Evolutionary conservation across 345 rosid genomes (phyloP).

Genomic region (Salix brachista): DNA sequence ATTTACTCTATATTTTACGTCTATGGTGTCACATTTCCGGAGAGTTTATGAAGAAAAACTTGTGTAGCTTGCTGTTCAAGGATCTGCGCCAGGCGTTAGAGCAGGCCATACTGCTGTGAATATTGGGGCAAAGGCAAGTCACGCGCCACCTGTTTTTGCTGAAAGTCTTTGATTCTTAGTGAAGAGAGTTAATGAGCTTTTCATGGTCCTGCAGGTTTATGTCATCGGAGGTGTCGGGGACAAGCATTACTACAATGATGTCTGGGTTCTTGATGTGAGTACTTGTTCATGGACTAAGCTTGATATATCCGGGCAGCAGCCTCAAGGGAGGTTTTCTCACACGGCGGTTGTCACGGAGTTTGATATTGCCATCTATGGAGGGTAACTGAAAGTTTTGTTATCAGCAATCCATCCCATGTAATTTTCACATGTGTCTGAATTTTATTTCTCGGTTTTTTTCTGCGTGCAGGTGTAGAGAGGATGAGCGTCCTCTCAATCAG

Average conservation of each 20-base stretch:
- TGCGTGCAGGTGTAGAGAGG: constrained; percentile 58
- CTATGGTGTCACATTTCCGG: neutral
- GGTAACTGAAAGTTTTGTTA: constrained; percentile 29
- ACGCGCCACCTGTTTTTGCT: neutral
- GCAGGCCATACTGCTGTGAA: constrained; percentile 71
- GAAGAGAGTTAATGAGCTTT: neutral
- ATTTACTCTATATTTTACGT: neutral
- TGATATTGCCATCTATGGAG: constrained; percentile 59
- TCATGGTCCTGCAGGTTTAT: constrained; percentile 40
- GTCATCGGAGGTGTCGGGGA: constrained; percentile 73
- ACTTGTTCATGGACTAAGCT: constrained; percentile 48
- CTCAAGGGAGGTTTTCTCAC: constrained; percentile 79
- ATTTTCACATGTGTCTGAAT: neutral
- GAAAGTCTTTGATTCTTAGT: neutral
- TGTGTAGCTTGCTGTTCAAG: constrained; percentile 44
- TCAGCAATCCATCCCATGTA: neutral
- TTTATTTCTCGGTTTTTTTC: neutral
- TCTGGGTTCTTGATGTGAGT: constrained; percentile 54
- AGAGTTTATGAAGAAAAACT: neutral
- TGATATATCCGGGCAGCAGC: constrained; percentile 53
- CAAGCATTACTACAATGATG: constrained; percentile 60
- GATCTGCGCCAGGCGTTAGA: constrained; percentile 55
- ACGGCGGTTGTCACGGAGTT: constrained; percentile 46
- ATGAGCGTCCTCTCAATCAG: constrained; percentile 68
- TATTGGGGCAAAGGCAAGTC: constrained; percentile 51